Percentiles rank a stretch among this genome's conserved stretches.
phyloP scores from a whole-genome alignment of 257 asterid species.

The Linderniella brevidens region DNA sequence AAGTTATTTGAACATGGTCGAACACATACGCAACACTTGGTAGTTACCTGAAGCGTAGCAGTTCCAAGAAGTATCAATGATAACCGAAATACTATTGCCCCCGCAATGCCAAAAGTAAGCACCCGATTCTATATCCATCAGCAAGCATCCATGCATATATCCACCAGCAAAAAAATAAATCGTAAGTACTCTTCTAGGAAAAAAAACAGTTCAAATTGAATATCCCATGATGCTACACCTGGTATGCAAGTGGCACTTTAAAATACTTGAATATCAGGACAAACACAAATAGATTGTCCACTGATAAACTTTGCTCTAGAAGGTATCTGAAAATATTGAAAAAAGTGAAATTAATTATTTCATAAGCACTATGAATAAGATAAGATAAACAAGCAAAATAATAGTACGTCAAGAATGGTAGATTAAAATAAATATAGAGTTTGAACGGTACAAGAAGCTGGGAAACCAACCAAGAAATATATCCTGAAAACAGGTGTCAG shows the following conservation, averaged over 20 bases:
- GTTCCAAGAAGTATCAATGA: conserved; percentile 89
- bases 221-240: conserved; percentile 25
- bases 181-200: background rate
- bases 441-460: no score
- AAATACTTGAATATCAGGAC: conserved; percentile 85
- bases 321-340: conserved; percentile 46
- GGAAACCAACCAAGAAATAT: no score
- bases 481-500: no score
- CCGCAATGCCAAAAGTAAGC: conserved; percentile 92
- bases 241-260: conserved; percentile 73
- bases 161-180: background rate
- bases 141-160: background rate
- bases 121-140: conserved; percentile 55
- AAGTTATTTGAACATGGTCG: background rate
- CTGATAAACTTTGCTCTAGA: conserved; percentile 93
- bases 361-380: background rate
- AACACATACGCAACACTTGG: background rate
- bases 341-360: no score
- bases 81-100: conserved; percentile 71
- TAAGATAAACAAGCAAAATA: background rate
- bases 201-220: background rate
- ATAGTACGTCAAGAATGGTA: background rate
- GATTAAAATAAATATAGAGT: no score
- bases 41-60: conserved; percentile 84
- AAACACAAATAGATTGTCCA: conserved; percentile 92